These are phyloP conservation scores for Platanthera guangdongensis DNA, from an alignment of 106 monocot species.

Conservation along the genomic window DNA sequence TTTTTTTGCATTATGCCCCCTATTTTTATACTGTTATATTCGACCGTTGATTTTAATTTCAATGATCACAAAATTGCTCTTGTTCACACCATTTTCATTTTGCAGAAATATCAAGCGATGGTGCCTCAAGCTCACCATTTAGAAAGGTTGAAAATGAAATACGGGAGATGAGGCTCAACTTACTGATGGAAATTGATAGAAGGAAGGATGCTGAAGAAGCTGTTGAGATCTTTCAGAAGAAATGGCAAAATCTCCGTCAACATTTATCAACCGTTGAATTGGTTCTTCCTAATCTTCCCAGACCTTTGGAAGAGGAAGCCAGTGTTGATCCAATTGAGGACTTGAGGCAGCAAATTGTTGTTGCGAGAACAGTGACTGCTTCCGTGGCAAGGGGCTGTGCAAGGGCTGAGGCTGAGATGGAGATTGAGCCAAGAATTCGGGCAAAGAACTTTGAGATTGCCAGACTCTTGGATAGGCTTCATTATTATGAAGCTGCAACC, in stretches of 20 bases:
- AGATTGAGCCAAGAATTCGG: constrained; percentile 42
- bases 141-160: constrained; percentile 47
- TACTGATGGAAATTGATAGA: constrained; percentile 63
- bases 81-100: neutral
- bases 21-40: neutral
- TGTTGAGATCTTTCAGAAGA: constrained; percentile 30
- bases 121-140: constrained; percentile 17
- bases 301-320: constrained; percentile 8
- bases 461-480: constrained; percentile 53
- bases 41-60: neutral
- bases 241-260: constrained; percentile 38
- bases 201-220: constrained; percentile 78
- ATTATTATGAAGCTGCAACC: constrained; percentile 70
- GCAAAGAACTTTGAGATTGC: constrained; percentile 66
- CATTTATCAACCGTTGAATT: constrained; percentile 55
- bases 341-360: constrained; percentile 39
- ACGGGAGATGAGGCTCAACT: constrained; percentile 50
- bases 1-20: too few relatives aligned
- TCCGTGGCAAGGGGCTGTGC: constrained; percentile 39
- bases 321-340: constrained; percentile 35
- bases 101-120: constrained; percentile 61
- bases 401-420: constrained; percentile 41
- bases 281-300: constrained; percentile 28
- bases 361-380: constrained; percentile 36
- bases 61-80: neutral